These are phyloP conservation scores for Fusarium equiseti DNA, from an alignment of 2,329 filamentous ascomycete species.

Conservation along the genomic window DNA sequence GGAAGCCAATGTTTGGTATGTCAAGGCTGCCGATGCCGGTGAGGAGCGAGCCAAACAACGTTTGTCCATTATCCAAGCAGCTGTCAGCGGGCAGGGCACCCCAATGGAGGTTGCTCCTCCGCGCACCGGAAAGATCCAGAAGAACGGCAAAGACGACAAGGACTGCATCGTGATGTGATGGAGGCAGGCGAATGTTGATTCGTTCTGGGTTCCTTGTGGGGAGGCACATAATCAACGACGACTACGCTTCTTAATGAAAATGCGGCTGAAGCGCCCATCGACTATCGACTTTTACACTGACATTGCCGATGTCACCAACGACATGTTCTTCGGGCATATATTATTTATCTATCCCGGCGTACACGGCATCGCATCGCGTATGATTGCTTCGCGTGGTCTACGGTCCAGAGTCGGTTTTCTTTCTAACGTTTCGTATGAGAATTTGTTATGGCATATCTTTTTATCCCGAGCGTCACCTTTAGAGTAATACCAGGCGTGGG, in stretches of 20 bases:
- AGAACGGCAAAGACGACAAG: conserved; percentile 64
- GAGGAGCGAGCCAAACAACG: conserved; percentile 91
- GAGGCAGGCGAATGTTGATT: conserved; percentile 9
- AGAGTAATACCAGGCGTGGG: conserved; percentile 18
- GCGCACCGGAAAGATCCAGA: conserved; percentile 64
- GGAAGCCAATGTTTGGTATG: conserved; percentile 98
- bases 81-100: conserved; percentile 70
- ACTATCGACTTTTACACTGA: conserved; percentile 6
- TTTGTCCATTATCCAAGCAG: conserved; percentile 86
- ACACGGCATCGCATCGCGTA: conserved; percentile 30
- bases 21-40: conserved; percentile 91
- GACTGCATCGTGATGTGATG: conserved; percentile 69
- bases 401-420: conserved; percentile 27
- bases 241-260: conserved; percentile 13
- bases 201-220: conserved; percentile 22
- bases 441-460: conserved; percentile 18
- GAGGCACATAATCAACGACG: conserved; percentile 41
- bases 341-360: conserved; percentile 38
- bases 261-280: conserved; percentile 4
- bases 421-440: conserved; percentile 19
- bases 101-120: conserved; percentile 69
- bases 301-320: neutral
- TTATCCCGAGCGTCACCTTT: conserved; percentile 24
- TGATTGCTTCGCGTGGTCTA: conserved; percentile 16
- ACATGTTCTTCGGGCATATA: conserved; percentile 15